phyloP scores from a whole-genome alignment of 805 yeast species.

The Pichia kluyveri region DNA sequence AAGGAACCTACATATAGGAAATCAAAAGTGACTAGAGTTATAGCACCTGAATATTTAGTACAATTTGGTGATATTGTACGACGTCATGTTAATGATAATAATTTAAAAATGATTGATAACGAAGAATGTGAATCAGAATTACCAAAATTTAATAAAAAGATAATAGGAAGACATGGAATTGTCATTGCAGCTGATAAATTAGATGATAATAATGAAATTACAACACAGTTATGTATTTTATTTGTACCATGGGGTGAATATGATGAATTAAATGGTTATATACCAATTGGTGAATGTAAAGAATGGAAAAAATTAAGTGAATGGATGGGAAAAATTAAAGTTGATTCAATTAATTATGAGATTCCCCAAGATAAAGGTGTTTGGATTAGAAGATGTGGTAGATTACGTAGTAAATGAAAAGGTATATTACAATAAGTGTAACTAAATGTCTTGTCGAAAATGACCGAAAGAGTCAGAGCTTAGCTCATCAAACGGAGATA shows the following conservation, averaged over 20 bases:
- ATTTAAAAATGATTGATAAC: conserved; percentile 4
- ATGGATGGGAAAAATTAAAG: conserved; percentile 9
- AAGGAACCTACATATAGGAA: conserved; percentile 9
- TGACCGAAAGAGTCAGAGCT: conserved; percentile 41
- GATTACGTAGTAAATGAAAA: conserved; percentile 2
- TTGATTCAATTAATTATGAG: conserved; percentile 13
- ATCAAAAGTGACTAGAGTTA: conserved; percentile 16
- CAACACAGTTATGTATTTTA: conserved; percentile 19
- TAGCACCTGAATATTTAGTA: conserved; percentile 23
- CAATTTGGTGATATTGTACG: conserved; percentile 17
- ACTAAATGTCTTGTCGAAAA: conserved; percentile 20
- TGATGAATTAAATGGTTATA: conserved; percentile 11
- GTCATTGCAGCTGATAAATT: conserved; percentile 12
- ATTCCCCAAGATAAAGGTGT: conserved; percentile 9
- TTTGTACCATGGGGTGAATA: conserved; percentile 14
- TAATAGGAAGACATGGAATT: conserved; percentile 7
- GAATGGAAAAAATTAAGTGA: conserved; percentile 4
- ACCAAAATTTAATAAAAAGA: not conserved
- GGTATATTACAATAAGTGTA: no score
- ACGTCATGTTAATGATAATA: not conserved
- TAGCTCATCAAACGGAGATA: conserved; percentile 44
- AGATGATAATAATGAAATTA: not conserved
- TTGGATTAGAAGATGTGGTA: conserved; percentile 19
- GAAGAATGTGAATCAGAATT: conserved; percentile 5
- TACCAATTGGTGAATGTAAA: conserved; percentile 19